phyloP scores from a whole-genome alignment of 192 early-diverging fungal species.

The Neocallimastix lanati region DNA sequence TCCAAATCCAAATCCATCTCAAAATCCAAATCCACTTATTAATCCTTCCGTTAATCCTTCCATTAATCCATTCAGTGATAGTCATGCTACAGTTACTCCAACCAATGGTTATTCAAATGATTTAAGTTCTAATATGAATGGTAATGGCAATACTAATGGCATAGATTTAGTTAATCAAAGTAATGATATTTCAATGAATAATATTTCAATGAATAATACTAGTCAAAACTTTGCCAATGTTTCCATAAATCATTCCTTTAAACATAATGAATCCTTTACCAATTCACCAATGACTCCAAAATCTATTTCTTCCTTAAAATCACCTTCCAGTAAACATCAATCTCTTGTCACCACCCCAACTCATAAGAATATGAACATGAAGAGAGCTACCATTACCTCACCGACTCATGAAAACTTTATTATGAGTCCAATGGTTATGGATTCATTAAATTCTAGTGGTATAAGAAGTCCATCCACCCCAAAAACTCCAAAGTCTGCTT shows the following conservation, averaged over 20 bases:
- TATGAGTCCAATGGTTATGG: no score
- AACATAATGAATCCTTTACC: background rate
- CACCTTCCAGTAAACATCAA: background rate
- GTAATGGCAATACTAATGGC: no score
- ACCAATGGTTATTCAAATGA: background rate
- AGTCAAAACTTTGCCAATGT: background rate
- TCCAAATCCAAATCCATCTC: no score
- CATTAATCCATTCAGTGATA: background rate
- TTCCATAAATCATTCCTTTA: background rate
- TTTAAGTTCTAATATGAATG: background rate
- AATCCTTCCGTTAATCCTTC: no score
- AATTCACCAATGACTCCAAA: background rate
- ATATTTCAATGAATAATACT: no score
- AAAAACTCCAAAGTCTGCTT: background rate
- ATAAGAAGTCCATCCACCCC: background rate
- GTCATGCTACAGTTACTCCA: background rate
- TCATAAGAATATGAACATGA: background rate
- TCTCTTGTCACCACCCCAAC: background rate
- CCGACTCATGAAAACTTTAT: background rate
- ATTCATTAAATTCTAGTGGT: no score
- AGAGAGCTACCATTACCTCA: background rate
- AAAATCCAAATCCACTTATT: no score
- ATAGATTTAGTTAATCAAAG: no score
- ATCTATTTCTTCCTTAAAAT: background rate
- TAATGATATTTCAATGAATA: no score